These are phyloP conservation scores for Hermanozyma aechmeae DNA, from an alignment of 805 yeast genomes.

Conservation along the genomic window DNA sequence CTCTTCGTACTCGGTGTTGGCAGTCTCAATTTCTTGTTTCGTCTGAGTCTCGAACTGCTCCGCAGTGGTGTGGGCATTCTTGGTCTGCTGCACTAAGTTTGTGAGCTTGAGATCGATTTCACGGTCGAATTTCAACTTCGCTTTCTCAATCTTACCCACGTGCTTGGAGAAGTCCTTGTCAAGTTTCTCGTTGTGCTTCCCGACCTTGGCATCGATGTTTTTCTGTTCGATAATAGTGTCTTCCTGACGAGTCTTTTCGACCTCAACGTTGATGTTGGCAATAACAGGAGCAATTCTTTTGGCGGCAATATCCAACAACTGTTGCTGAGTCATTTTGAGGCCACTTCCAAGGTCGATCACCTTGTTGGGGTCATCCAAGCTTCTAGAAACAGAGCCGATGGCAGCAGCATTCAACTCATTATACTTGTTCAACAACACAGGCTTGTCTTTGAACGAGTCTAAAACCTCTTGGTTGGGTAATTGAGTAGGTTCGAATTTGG, in stretches of 20 bases:
- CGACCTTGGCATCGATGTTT: conserved; percentile 25
- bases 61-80: conserved; percentile 22
- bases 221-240: conserved; percentile 34
- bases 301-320: conserved; percentile 46
- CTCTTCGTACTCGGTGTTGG: conserved; percentile 33
- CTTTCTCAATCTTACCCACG: conserved; percentile 27
- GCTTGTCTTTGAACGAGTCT: conserved; percentile 36
- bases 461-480: conserved; percentile 26
- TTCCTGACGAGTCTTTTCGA: conserved; percentile 31
- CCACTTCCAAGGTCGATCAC: conserved; percentile 46
- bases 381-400: conserved; percentile 33
- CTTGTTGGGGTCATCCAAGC: conserved; percentile 40
- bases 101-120: conserved; percentile 29
- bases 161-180: conserved; percentile 27
- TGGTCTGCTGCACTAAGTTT: conserved; percentile 12
- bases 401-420: conserved; percentile 41
- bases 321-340: conserved; percentile 43
- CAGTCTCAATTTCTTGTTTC: conserved; percentile 34
- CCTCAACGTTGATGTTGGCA: conserved; percentile 41
- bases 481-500: conserved; percentile 25
- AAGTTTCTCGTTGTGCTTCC: conserved; percentile 26
- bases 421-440: conserved; percentile 39
- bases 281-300: conserved; percentile 47
- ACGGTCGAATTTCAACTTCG: conserved; percentile 27
- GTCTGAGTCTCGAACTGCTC: conserved; percentile 32